These are phyloP conservation scores for Xylariales sp. DNA, from an alignment of 2,329 filamentous ascomycete species.

Conservation along the genomic window DNA sequence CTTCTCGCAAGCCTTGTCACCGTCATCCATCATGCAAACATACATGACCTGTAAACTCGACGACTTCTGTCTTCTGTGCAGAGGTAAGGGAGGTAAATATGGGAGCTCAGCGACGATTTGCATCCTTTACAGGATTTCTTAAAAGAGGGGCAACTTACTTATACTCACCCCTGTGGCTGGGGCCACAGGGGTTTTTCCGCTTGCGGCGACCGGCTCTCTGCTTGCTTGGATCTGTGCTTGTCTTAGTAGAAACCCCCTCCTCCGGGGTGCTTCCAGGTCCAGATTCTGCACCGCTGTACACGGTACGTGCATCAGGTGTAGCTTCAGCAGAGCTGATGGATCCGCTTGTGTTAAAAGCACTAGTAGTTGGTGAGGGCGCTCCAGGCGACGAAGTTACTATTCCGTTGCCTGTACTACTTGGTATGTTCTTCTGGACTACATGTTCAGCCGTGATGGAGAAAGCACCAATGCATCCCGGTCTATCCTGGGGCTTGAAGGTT, in stretches of 20 bases:
- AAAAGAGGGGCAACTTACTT: neutral
- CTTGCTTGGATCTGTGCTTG: neutral
- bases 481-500: neutral
- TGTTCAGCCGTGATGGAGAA: no score
- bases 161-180: neutral
- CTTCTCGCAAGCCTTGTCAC: slow-evolving; percentile 1
- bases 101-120: no score
- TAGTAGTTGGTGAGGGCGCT: neutral
- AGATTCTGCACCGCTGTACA: no score
- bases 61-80: neutral
- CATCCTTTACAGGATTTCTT: no score
- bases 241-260: neutral
- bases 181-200: neutral
- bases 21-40: neutral
- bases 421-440: no score
- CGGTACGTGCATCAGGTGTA: neutral
- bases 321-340: neutral
- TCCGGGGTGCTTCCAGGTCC: neutral
- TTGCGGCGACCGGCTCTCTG: neutral
- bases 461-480: no score
- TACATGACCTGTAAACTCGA: neutral
- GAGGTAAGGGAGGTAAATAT: no score
- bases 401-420: neutral
- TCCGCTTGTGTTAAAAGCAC: neutral
- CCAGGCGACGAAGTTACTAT: neutral